Percentiles rank a stretch among this genome's conserved stretches.
Evolutionary conservation across 805 yeast species (phyloP).

Genomic region (Saturnispora mendoncae): DNA sequence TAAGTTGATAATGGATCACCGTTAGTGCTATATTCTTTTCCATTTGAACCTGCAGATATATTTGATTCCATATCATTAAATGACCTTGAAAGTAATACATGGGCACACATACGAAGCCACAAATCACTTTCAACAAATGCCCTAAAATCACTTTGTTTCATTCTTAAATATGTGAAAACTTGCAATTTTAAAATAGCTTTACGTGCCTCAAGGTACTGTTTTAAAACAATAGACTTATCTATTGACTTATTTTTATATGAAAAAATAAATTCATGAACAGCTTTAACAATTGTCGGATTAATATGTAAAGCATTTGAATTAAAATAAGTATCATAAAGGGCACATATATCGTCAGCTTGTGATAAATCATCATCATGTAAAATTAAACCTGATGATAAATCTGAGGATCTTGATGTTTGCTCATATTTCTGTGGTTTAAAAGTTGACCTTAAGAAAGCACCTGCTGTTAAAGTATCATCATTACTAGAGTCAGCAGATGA

Average conservation of each 20-base stretch:
- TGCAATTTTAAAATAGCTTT: constrained; percentile 54
- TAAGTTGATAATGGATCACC: constrained; percentile 29
- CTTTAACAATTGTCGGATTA: constrained; percentile 21
- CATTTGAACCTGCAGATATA: background rate
- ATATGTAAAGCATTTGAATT: constrained; percentile 25
- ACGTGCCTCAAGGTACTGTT: constrained; percentile 37
- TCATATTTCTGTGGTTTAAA: background rate
- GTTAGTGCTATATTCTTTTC: background rate
- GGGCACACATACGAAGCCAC: constrained; percentile 45
- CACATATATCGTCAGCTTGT: constrained; percentile 44
- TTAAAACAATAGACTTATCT: background rate
- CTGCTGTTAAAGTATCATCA: background rate
- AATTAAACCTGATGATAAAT: constrained; percentile 22
- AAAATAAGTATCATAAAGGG: constrained; percentile 40
- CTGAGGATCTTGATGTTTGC: constrained; percentile 4
- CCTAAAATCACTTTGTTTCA: constrained; percentile 47
- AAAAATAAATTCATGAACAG: constrained; percentile 31
- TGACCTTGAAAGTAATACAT: constrained; percentile 19
- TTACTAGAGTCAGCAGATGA: background rate
- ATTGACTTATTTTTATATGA: background rate
- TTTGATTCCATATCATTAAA: constrained; percentile 1
- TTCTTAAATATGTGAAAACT: constrained; percentile 37
- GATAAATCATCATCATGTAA: constrained; percentile 25
- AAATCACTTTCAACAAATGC: constrained; percentile 52
- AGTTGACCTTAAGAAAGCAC: background rate